phyloP scores from a whole-genome alignment of 1,139 yeast genomes.

The Protomyces pachydermus region DNA sequence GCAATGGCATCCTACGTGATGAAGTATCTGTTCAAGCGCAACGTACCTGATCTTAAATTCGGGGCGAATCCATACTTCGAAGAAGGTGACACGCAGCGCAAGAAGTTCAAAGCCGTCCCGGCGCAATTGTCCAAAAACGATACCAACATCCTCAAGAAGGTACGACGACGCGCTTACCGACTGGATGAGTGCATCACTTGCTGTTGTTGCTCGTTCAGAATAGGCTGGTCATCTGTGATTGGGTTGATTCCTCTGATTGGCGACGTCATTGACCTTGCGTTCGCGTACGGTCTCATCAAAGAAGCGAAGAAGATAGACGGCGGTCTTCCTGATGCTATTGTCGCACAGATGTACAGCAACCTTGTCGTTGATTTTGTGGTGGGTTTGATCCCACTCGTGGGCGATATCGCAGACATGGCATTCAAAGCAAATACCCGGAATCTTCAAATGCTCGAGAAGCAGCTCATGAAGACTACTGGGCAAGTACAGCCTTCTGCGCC shows the following conservation, averaged over 20 bases:
- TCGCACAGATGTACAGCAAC: conserved; percentile 55
- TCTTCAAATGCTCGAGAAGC: conserved; percentile 56
- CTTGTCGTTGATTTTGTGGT: conserved; percentile 64
- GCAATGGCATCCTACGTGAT: conserved; percentile 11
- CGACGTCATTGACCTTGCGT: conserved; percentile 48
- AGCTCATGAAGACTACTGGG: conserved; percentile 38
- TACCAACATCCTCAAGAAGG: conserved; percentile 29
- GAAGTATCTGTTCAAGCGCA: conserved; percentile 26
- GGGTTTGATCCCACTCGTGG: conserved; percentile 68
- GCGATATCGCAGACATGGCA: conserved; percentile 51
- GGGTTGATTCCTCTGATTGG: conserved; percentile 70
- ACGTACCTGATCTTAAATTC: conserved; percentile 16
- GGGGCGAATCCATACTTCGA: conserved; percentile 23
- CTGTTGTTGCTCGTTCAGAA: conserved; percentile 22
- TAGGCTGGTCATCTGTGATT: conserved; percentile 64
- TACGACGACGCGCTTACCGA: conserved; percentile 24
- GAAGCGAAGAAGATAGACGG: conserved; percentile 51
- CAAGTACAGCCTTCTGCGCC: neutral
- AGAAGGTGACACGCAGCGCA: conserved; percentile 10
- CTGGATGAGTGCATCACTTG: conserved; percentile 21
- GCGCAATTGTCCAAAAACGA: conserved; percentile 28
- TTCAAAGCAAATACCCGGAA: conserved; percentile 74
- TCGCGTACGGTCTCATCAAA: conserved; percentile 50
- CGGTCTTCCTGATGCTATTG: conserved; percentile 47
- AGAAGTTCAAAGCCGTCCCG: conserved; percentile 28